A percentile compares a stretch with the other conserved stretches of the same genome.
phyloP scores from a whole-genome alignment of 2,329 filamentous ascomycete species.

The Trichoderma asperellum region DNA sequence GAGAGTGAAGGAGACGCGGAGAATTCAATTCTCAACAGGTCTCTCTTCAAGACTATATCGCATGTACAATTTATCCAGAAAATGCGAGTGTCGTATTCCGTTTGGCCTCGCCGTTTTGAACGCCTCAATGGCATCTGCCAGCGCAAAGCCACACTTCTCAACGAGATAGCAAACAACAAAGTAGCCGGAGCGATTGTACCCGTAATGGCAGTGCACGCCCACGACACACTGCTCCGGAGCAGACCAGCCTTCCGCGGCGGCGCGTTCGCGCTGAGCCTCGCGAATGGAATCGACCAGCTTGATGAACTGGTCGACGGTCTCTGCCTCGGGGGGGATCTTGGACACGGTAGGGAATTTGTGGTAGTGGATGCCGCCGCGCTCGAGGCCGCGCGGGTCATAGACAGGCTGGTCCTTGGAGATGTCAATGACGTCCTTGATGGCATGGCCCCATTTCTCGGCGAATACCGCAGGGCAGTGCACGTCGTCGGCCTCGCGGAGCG shows the following conservation, averaged over 20 bases:
- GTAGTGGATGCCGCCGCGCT: conserved; percentile 69
- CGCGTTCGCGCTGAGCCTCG: conserved; percentile 51
- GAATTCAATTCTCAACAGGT: not conserved
- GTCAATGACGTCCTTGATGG: conserved; percentile 79
- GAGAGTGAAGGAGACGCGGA: not conserved
- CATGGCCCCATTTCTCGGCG: conserved; percentile 65
- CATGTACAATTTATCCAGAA: conserved; percentile 80
- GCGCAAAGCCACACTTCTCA: conserved; percentile 70
- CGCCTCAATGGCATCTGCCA: conserved; percentile 77
- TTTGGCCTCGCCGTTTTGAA: conserved; percentile 75
- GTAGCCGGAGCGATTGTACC: conserved; percentile 92
- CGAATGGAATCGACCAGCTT: conserved; percentile 63
- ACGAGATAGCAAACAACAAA: conserved; percentile 91
- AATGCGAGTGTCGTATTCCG: conserved; percentile 88
- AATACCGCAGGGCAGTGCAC: conserved; percentile 77
- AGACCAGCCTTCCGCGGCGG: conserved; percentile 46
- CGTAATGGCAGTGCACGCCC: conserved; percentile 93
- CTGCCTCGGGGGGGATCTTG: conserved; percentile 75
- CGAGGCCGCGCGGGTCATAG: conserved; percentile 76
- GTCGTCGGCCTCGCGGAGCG: conserved; percentile 85
- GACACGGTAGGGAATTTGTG: conserved; percentile 91
- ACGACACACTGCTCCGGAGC: conserved; percentile 56
- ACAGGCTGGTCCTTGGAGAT: conserved; percentile 90
- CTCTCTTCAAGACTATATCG: conserved; percentile 59
- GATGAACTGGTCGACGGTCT: conserved; percentile 59